Conservation (phyloP, 2,329 filamentous ascomycete genomes). For the Colletotrichum caudatum region DNA sequence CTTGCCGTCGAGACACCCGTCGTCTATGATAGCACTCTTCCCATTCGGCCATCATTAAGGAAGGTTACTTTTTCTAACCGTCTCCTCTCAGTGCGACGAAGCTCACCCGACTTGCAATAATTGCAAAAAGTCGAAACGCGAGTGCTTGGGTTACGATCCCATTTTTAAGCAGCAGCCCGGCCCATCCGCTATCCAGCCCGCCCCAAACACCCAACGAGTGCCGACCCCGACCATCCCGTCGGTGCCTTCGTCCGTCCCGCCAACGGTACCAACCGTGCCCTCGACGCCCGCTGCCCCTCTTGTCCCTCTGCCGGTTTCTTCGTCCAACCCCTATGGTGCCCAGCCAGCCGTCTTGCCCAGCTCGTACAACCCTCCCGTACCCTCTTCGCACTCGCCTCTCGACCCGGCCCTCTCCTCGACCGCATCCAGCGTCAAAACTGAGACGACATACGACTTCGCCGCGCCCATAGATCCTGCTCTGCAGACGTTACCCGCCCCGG, state of each 20-base stretch:
- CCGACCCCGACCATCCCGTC: conserved; percentile 52
- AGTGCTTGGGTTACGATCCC: conserved; percentile 87
- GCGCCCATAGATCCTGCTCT: conserved; percentile 75
- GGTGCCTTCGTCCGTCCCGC: conserved; percentile 50
- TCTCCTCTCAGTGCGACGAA: conserved; percentile 84
- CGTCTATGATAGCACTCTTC: background rate
- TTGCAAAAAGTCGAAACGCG: conserved; percentile 88
- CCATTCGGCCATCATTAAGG: background rate
- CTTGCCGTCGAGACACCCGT: background rate
- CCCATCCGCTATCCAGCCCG: conserved; percentile 79
- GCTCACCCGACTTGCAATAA: conserved; percentile 91
- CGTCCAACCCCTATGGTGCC: conserved; percentile 58
- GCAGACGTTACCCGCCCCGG: conserved; percentile 55
- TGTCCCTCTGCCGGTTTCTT: conserved; percentile 44
- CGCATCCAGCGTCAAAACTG: conserved; percentile 52
- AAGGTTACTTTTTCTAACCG: conserved; percentile 15
- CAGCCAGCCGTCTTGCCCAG: conserved; percentile 59
- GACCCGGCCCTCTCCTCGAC: conserved; percentile 45
- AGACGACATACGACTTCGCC: conserved; percentile 65
- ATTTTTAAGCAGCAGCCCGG: conserved; percentile 83
- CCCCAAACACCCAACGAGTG: conserved; percentile 63
- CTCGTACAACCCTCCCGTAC: conserved; percentile 50
- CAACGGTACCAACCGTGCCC: conserved; percentile 39
- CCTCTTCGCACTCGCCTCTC: conserved; percentile 46
- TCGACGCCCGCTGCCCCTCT: conserved; percentile 45